Conservation (phyloP, 164 flowering plant genomes). For the grape (Vitis vinifera) region ASM3070453v1 NC_081812.1:12948001-12948500, state of each 20-base stretch:
- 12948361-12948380: conserved; percentile 55
- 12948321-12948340: conserved; percentile 56
- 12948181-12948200: no score
- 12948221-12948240: no score
- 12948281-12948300: conserved; percentile 57
- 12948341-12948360: conserved; percentile 65
- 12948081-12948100: no score
- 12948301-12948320: conserved; percentile 66
- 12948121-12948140: no score
- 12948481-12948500: conserved; percentile 17
- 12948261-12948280: conserved; percentile 58
- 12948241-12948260: conserved; percentile 1
- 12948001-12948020: no score
- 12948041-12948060: no score
- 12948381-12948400: conserved; percentile 67
- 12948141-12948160: no score
- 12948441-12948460: conserved; percentile 56
- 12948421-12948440: conserved; percentile 70
- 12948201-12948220: no score
- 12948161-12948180: no score
- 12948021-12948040: no score
- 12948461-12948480: conserved; percentile 66
- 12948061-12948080: no score
- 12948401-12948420: conserved; percentile 58
- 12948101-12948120: no score